Conservation (phyloP, 805 yeast species). For the Starmera pachycereana region DNA sequence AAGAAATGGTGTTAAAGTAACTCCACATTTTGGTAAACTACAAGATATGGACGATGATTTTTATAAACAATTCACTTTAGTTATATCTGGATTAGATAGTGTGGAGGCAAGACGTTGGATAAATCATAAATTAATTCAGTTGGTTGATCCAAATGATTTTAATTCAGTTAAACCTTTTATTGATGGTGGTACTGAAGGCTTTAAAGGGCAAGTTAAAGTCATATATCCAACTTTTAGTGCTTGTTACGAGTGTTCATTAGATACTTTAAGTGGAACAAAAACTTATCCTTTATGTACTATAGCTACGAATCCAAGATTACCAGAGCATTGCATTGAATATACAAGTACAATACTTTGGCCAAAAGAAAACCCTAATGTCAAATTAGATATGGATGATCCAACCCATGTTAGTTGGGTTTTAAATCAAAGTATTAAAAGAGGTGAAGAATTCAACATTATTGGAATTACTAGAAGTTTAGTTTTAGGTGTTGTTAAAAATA, state of each 20-base stretch:
- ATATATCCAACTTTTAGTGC: slow-evolving; percentile 79
- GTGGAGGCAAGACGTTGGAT: slow-evolving; percentile 90
- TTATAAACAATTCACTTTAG: slow-evolving; percentile 56
- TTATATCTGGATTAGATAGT: slow-evolving; percentile 83
- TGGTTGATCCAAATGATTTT: slow-evolving; percentile 46
- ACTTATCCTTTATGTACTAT: slow-evolving; percentile 90
- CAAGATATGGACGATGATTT: slow-evolving; percentile 53
- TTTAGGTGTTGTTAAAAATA: slow-evolving; percentile 82
- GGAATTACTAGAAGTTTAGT: slow-evolving; percentile 68
- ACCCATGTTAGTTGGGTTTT: slow-evolving; percentile 59
- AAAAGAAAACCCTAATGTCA: slow-evolving; percentile 29
- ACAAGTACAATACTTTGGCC: slow-evolving; percentile 75
- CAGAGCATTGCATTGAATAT: slow-evolving; percentile 94
- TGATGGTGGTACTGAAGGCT: slow-evolving; percentile 95
- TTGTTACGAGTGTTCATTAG: slow-evolving; percentile 88
- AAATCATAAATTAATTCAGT: slow-evolving; percentile 52
- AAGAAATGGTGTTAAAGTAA: slow-evolving; percentile 33
- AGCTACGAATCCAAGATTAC: slow-evolving; percentile 87
- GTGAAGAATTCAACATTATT: slow-evolving; percentile 47
- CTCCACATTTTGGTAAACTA: slow-evolving; percentile 55
- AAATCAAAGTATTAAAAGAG: slow-evolving; percentile 45
- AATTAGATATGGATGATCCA: slow-evolving; percentile 59
- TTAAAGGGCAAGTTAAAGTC: slow-evolving; percentile 82
- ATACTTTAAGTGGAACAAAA: slow-evolving; percentile 48
- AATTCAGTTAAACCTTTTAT: slow-evolving; percentile 53